phyloP scores from a whole-genome alignment of 768 basidiomycete genomes.

The Clathrus columnatus region DNA sequence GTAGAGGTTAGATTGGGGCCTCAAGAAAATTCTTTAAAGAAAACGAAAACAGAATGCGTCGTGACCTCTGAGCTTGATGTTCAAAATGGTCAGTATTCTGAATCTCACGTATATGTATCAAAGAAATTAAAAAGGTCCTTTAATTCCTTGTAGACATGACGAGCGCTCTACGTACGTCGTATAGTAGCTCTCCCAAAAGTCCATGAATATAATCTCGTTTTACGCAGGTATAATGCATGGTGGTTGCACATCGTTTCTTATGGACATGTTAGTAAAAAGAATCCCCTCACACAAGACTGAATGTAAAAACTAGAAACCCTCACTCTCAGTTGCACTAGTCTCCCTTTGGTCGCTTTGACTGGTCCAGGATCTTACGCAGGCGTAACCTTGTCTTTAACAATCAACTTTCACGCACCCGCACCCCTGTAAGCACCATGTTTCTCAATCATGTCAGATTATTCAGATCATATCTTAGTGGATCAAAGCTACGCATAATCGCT shows the following conservation, averaged over 20 bases:
- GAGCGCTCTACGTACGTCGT: slow-evolving; percentile 1
- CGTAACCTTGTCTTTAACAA: slow-evolving; percentile 2
- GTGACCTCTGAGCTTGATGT: slow-evolving; percentile 6
- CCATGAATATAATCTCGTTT: not conserved
- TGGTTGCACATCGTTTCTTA: slow-evolving; percentile 6
- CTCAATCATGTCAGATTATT: not conserved
- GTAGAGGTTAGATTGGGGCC: not conserved
- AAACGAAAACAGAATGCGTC: not conserved
- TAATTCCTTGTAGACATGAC: slow-evolving; percentile 1
- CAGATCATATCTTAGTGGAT: not conserved
- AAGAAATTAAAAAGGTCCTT: not conserved
- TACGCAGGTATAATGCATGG: slow-evolving; percentile 5
- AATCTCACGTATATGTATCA: not conserved
- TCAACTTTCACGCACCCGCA: slow-evolving; percentile 7
- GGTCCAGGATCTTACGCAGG: not conserved
- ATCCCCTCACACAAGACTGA: no score
- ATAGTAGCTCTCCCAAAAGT: not conserved
- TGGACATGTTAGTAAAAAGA: slow-evolving; percentile 5
- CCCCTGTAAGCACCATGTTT: not conserved
- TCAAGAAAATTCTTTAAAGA: not conserved
- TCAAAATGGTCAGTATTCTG: not conserved
- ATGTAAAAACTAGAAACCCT: not conserved
- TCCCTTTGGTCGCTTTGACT: slow-evolving; percentile 1
- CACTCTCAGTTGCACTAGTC: slow-evolving; percentile 1
- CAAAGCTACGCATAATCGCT: slow-evolving; percentile 1